Evolutionary conservation across 2,329 filamentous ascomycete genomes (phyloP), one percentile per base, ranked within the genome.

Genomic region (Aspergillus jensenii): DNA sequence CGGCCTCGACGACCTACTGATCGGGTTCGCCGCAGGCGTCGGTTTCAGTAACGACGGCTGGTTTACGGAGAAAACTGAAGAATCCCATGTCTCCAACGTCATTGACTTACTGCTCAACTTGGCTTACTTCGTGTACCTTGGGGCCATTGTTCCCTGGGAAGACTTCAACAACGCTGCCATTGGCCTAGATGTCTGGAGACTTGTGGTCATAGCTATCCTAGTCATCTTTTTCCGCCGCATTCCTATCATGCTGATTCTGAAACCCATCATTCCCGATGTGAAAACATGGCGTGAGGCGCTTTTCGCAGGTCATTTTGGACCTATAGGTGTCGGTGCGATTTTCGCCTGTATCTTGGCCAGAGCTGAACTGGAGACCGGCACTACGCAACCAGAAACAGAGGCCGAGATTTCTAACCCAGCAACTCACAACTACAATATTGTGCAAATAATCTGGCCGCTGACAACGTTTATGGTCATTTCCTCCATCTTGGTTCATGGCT

Each of bases 1-100:
- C 45, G 95, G 95, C 50, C 83, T 97, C 68, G 95, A 99, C 73
- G 95, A 99, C 74, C 79, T 99, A 51, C 84, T 99, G 3, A 91
- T 99, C 40, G 95, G 95, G 40, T 99, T 99, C 69, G 88, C 93
- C 14, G 91, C 90, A 55, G 95, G 95, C 58, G 95, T 99, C n/a
- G 95, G 95, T 55, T 99, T 99, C 80, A 97, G 93, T 67, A 99
- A 99, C 74, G 95, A 99, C 71, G 95, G 95, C 64, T 99, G 95
- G 95, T 99, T 99, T 69, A 90, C 90, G 15, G 90, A 97, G 71
- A 97, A 97, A 81, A 99, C 95, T 0, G 95, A 99, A 72, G 95
- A 99, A 75, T 93, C 95, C 0, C 95, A 98, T 73, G 95, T 99
- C 9, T 98, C 93, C 74, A 98, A 99, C 85, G 95, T 99, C 72